Base-by-base conservation (phyloP, 2,329 filamentous ascomycete genomes). In the Apiospora saccharicola region DNA sequence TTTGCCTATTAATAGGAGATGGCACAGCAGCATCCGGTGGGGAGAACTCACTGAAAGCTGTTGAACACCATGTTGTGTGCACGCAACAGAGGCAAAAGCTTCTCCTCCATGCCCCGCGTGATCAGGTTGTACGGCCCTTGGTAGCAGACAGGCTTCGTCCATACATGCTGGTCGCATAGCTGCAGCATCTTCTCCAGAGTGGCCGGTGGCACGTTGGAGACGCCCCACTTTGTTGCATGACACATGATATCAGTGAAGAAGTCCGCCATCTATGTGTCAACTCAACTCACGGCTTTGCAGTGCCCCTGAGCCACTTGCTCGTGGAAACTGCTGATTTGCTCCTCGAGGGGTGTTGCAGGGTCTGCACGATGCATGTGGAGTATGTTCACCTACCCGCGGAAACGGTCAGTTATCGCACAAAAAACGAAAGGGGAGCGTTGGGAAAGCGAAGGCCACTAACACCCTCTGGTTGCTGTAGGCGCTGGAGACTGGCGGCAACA, bases 121-220 rank as follows among this genome's bases (percentile, higher is more conserved):
- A 83, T 73, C 5, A 82, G 72, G 71, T 79, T 84, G 73, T 85
- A 85, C 16, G 80, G 78, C 43, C 82, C 83, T 67, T 85, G 83
- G 69, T 85, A 85, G 71, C 79, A 81, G 7, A 73, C 77, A 0
- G 83, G 83, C 69, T 83, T 82, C n/a, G 76, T 72, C 75, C 79
- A 83, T 47, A 75, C 76, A 3, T 82, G 77, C 57, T 77, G 64
- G 26, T 82, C 81, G 74, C 80, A 81, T 22, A 83, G 73, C 5
- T 75, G 74, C 41, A 84, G 72, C 37, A 80, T 80, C 24, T 79
- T 72, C 69, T 80, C 73, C 0, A 84, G 76, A 24, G 79, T 75
- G 4, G 76, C 72, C 0, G 78, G 75, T 0, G 78, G 72, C 22
- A 81, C 78, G 71, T 85, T 85, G 19, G 82, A 83, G 0, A 85